These are phyloP conservation scores for Fraxinus latifolia DNA, from an alignment of 305 asterid genomes.

Conservation along the genomic window DNA sequence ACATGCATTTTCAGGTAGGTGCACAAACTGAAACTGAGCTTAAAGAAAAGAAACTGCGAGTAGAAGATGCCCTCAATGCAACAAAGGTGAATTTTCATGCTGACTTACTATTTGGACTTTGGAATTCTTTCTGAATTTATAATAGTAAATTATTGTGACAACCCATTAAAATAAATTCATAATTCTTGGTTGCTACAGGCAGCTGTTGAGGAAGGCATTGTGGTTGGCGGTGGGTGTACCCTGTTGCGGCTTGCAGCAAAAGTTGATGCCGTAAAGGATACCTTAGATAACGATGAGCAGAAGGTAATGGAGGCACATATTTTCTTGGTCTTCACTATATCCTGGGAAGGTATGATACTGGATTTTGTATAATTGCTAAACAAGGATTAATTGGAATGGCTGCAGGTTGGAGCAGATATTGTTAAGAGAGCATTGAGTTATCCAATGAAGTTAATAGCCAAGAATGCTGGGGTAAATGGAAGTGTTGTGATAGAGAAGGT, in stretches of 20 bases:
- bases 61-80: too few relatives aligned
- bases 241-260: conserved; percentile 61
- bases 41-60: too few relatives aligned
- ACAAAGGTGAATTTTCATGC: not conserved
- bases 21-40: too few relatives aligned
- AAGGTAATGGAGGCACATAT: conserved; percentile 34
- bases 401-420: conserved; percentile 65
- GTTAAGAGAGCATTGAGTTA: conserved; percentile 63
- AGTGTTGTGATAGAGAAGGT: conserved; percentile 72
- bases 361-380: not conserved
- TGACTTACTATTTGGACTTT: not conserved
- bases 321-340: not conserved
- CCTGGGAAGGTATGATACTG: not conserved
- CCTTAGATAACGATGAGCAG: conserved; percentile 57
- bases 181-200: conserved; percentile 34
- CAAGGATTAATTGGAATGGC: not conserved
- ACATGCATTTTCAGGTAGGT: too few relatives aligned
- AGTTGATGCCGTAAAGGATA: conserved; percentile 52
- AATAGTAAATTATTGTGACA: not conserved
- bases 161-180: not conserved
- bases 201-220: conserved; percentile 77
- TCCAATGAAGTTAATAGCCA: conserved; percentile 66
- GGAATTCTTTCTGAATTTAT: not conserved
- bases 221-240: conserved; percentile 74
- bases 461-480: conserved; percentile 69